phyloP scores from a whole-genome alignment of 2,329 filamentous ascomycete species.

The Aspergillus sp. region DNA sequence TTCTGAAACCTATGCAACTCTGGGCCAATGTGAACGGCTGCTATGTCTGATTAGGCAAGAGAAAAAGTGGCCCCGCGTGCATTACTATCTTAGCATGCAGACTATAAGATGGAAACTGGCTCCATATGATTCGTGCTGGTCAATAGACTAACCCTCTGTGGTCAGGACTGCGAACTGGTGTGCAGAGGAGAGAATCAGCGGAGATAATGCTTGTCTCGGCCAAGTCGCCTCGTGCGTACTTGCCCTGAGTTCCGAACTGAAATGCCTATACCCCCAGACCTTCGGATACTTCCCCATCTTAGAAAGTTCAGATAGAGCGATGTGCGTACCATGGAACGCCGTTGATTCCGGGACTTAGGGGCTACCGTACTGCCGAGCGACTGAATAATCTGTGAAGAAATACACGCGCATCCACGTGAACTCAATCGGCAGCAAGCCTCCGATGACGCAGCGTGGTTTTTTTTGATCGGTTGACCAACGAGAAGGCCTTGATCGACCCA shows the following conservation, averaged over 20 bases:
- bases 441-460: neutral
- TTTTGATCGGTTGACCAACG: neutral
- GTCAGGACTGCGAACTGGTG: neutral
- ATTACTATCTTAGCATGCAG: conserved; percentile 3
- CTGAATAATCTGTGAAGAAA: neutral
- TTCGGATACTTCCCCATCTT: neutral
- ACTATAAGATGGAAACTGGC: neutral
- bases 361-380: neutral
- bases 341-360: neutral
- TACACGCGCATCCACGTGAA: neutral
- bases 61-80: neutral
- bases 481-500: neutral
- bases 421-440: neutral
- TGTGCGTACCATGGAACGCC: neutral
- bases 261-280: neutral
- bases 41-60: conserved; percentile 5
- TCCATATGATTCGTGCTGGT: neutral
- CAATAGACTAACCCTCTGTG: neutral
- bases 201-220: neutral
- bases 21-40: conserved; percentile 1
- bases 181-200: neutral
- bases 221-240: neutral
- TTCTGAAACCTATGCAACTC: conserved; percentile 5
- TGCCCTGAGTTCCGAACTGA: neutral
- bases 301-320: neutral